Conservation (phyloP, 169 alveolate species). For the Cryptosporidium muris region DNA sequence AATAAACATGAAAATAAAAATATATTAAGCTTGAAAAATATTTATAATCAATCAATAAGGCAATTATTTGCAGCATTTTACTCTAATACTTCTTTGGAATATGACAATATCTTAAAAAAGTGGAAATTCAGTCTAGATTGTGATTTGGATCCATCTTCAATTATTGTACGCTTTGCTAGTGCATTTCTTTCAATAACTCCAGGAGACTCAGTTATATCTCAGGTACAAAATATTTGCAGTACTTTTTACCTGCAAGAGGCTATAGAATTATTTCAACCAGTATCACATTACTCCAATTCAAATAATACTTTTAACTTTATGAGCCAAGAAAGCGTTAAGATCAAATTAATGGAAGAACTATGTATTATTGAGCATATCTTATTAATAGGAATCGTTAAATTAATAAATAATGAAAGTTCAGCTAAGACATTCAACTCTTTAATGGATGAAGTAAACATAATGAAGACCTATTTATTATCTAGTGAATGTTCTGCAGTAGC, state of each 20-base stretch:
- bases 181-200: constrained; percentile 41
- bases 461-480: constrained; percentile 4
- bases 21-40: neutral
- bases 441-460: constrained; percentile 18
- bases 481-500: constrained; percentile 26
- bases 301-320: neutral
- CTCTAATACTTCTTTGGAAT: neutral
- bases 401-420: constrained; percentile 9
- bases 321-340: neutral
- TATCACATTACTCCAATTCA: constrained; percentile 1
- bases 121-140: constrained; percentile 37
- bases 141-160: constrained; percentile 26
- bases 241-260: neutral
- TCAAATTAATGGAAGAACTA: constrained; percentile 16
- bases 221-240: constrained; percentile 12
- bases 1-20: neutral
- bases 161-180: neutral
- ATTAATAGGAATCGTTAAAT: constrained; percentile 26
- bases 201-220: neutral
- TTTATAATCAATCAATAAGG: constrained; percentile 22
- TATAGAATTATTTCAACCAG: neutral
- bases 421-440: constrained; percentile 38
- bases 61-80: constrained; percentile 7
- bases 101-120: neutral
- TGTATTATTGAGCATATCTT: constrained; percentile 52